Evolutionary conservation across 495 filamentous ascomycete species (phyloP), one percentile per base, ranked within the genome.

Genomic region (Lichenothelia convexa): DNA sequence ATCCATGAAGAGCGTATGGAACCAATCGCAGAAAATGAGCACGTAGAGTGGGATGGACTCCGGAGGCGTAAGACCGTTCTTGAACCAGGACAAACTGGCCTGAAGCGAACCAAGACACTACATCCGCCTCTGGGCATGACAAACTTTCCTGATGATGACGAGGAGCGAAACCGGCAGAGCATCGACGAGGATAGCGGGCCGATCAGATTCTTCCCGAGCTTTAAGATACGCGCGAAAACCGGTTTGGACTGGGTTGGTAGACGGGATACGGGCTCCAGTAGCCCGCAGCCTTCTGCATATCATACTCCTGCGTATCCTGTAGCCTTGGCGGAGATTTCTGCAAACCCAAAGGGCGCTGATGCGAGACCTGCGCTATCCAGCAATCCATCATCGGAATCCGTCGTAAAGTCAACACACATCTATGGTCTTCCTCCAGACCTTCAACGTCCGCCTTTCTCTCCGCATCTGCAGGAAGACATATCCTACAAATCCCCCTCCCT

Each of bases 41-140:
- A 73, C 21, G 71, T 82, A 35, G 84, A 97, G 58, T 97, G 84
- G 83, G 89, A 95, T 61, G 89, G 89, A 16, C 62, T 97, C 38
- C 68, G 84, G 45, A 65, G 89, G 40, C 71, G 89, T 35, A 79
- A 73, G 49, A 95, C 89, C 7, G 64, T 75, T 8, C 39, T 75
- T 37, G 30, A 54, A 56, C 5, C 53, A 56, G 39, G 42, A 13
- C 35, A 35, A 6, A 35, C 40, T 2, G 35, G 30, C 21, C 42
- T 56, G 12, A 43, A 46, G 45, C 58, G 46, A 26, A 60, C 35
- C 47, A 67, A 64, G 47, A 75, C 67, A 3, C 57, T 69, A 1
- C 78, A 89, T 44, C 84, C 82, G 13, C 89, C 89, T 0, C 57
- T 92, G 5, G 87, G 89, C 9, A 89, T 93, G 77, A 75, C 84